Percentiles rank a stretch among this genome's conserved stretches.
phyloP scores from a whole-genome alignment of 192 early-diverging fungal genomes.

The Linnemannia hyalina region DNA sequence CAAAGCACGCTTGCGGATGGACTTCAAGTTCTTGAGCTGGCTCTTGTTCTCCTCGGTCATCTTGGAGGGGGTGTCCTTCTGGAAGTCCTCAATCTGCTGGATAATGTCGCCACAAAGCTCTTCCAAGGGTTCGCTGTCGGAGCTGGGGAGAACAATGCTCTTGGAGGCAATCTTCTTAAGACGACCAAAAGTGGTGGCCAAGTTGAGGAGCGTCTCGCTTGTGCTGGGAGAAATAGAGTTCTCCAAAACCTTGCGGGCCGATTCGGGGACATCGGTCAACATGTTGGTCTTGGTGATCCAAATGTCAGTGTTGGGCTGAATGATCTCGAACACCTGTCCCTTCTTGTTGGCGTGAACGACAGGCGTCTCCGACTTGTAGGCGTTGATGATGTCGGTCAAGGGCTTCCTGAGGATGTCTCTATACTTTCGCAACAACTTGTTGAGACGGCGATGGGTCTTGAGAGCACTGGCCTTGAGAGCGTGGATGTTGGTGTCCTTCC shows the following conservation, averaged over 20 bases:
- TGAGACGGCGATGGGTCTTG: slow-evolving; percentile 90
- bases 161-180: slow-evolving; percentile 54
- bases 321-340: slow-evolving; percentile 53
- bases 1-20: slow-evolving; percentile 81
- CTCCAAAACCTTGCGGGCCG: slow-evolving; percentile 20
- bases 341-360: slow-evolving; percentile 54
- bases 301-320: slow-evolving; percentile 44
- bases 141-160: slow-evolving; percentile 49
- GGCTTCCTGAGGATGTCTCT: slow-evolving; percentile 82
- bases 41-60: slow-evolving; percentile 70
- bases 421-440: slow-evolving; percentile 93
- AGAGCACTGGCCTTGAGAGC: slow-evolving; percentile 91
- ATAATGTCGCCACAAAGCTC: slow-evolving; percentile 67
- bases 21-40: slow-evolving; percentile 73
- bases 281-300: slow-evolving; percentile 59
- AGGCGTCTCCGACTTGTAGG: slow-evolving; percentile 57
- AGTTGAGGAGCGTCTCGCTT: slow-evolving; percentile 61
- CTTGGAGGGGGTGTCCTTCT: slow-evolving; percentile 65
- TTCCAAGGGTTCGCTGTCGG: slow-evolving; percentile 55
- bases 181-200: slow-evolving; percentile 58
- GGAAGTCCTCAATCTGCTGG: slow-evolving; percentile 67
- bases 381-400: slow-evolving; percentile 74
- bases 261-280: slow-evolving; percentile 25
- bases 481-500: slow-evolving; percentile 97
- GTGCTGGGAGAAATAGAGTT: slow-evolving; percentile 25